phyloP scores from a whole-genome alignment of 2,329 filamentous ascomycete species.

The Fusarium tjaetaba region DNA sequence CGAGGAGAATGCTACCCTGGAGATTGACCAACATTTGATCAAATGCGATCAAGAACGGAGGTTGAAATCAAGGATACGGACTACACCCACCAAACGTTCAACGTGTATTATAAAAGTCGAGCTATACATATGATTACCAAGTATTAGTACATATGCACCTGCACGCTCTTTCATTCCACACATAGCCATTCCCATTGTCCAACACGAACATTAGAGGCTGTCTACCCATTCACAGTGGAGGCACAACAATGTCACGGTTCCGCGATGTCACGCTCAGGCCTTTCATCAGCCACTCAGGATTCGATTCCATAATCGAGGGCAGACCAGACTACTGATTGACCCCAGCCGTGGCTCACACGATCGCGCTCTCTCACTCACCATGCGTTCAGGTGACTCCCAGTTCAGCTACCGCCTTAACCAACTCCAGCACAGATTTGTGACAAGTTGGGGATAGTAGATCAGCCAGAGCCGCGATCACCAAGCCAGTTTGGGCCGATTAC shows the following conservation, averaged over 20 bases:
- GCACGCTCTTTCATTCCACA: neutral
- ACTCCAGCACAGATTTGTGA: slow-evolving; percentile 9
- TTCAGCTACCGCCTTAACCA: slow-evolving; percentile 30
- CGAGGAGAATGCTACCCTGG: slow-evolving; percentile 5
- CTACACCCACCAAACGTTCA: neutral
- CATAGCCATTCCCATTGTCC: neutral
- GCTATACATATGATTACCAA: neutral
- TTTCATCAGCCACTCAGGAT: slow-evolving; percentile 19
- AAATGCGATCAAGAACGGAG: neutral
- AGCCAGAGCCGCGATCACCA: slow-evolving; percentile 30
- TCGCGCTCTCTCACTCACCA: slow-evolving; percentile 17
- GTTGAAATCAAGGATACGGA: neutral
- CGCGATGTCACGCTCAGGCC: slow-evolving; percentile 12
- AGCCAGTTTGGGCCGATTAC: slow-evolving; percentile 23
- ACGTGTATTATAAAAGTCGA: neutral
- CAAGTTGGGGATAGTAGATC: slow-evolving; percentile 22
- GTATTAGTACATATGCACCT: neutral
- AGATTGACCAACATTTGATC: slow-evolving; percentile 1
- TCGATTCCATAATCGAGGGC: slow-evolving; percentile 3
- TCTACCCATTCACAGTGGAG: slow-evolving; percentile 12
- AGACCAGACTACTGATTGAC: slow-evolving; percentile 1
- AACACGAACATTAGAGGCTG: slow-evolving; percentile 2
- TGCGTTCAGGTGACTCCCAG: slow-evolving; percentile 31
- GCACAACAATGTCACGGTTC: slow-evolving; percentile 19
- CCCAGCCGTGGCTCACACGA: slow-evolving; percentile 31